These are phyloP conservation scores for Paracoccidioides lutzii DNA, from an alignment of 2,329 filamentous ascomycete genomes.

Conservation along the genomic window DNA sequence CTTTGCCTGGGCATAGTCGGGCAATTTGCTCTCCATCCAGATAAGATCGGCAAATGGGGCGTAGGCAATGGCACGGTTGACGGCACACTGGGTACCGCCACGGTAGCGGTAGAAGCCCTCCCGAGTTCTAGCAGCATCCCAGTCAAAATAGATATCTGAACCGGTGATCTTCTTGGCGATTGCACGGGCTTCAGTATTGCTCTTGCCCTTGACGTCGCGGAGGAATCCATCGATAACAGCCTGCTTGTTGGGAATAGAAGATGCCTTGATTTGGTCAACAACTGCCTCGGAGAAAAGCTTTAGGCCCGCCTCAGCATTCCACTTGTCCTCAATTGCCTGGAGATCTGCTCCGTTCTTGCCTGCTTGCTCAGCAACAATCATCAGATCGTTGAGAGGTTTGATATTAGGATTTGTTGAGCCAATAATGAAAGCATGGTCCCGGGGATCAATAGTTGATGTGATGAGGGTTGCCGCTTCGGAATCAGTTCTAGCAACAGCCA, in stretches of 20 bases:
- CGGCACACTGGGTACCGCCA: slow-evolving; percentile 79
- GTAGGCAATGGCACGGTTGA: slow-evolving; percentile 83
- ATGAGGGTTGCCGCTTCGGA: slow-evolving; percentile 96
- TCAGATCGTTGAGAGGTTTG: slow-evolving; percentile 76
- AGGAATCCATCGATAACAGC: slow-evolving; percentile 55
- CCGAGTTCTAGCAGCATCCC: slow-evolving; percentile 82
- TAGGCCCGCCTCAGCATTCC: slow-evolving; percentile 65
- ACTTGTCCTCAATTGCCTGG: slow-evolving; percentile 83
- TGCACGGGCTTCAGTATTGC: slow-evolving; percentile 66
- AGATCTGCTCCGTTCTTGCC: slow-evolving; percentile 72
- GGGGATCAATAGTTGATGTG: slow-evolving; percentile 87
- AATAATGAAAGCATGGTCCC: slow-evolving; percentile 88
- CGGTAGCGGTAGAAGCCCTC: slow-evolving; percentile 92
- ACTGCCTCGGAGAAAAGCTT: slow-evolving; percentile 89
- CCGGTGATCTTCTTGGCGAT: slow-evolving; percentile 68
- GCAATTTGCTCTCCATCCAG: slow-evolving; percentile 99
- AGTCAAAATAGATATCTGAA: slow-evolving; percentile 78
- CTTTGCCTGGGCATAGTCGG: slow-evolving; percentile 79
- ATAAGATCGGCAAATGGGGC: slow-evolving; percentile 90
- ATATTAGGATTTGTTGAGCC: slow-evolving; percentile 77
- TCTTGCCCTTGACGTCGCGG: slow-evolving; percentile 62
- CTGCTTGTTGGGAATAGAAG: slow-evolving; percentile 53
- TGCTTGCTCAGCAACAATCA: slow-evolving; percentile 68
- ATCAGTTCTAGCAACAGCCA: slow-evolving; percentile 88
- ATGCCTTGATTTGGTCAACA: slow-evolving; percentile 61